Evolutionary conservation across 768 basidiomycete species (phyloP), one percentile per base, ranked within the genome.

Genomic region (Tulasnella calospora): DNA sequence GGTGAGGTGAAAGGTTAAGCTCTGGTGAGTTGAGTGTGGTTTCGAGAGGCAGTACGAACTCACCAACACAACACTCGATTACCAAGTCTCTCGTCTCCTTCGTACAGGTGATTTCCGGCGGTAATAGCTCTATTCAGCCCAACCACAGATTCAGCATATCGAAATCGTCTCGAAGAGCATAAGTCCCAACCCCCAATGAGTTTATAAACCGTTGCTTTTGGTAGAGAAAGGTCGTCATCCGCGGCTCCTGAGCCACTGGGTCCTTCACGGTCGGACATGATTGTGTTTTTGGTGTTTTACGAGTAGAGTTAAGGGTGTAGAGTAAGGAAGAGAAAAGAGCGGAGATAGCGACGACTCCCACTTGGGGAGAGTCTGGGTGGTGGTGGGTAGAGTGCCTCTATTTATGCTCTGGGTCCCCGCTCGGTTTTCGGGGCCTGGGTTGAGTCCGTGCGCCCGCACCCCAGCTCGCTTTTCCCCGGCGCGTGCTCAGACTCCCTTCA

Each of bases 11-110:
- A 70, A 38, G 23, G 67, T 35, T n/a, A 57, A 15, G 57, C 33
- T 36, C 69, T 57, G 61, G 70, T 3, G 57, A 61, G 15, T 51
- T 40, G 71, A 47, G 51, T 7, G 17, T 33, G 38, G 55, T 55
- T 69, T 27, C 38, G 15, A 36, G 27, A 27, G 33, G n/a, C 46
- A 9, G 76, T 61, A 33, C 33, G 27, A 23, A 83, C 85, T 72
- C 87, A 98, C 98, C 98, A 90, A 99, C 95, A 90, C 97, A 98
- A 82, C 96, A 99, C 86, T 98, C 96, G 84, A 96, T 96, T 57
- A 99, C 92, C 80, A 99, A 85, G 87, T 99, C 98, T 82, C 95
- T 92, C 80, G 97, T 97, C 82, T 99, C 98, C 85, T 98, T 99
- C 35, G 96, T 90, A 83, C 95, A 98, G 40, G 90, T 87, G 17